Evolutionary conservation across 2,329 filamentous ascomycete genomes (phyloP).

Genomic region (Beauveria varroae): DNA sequence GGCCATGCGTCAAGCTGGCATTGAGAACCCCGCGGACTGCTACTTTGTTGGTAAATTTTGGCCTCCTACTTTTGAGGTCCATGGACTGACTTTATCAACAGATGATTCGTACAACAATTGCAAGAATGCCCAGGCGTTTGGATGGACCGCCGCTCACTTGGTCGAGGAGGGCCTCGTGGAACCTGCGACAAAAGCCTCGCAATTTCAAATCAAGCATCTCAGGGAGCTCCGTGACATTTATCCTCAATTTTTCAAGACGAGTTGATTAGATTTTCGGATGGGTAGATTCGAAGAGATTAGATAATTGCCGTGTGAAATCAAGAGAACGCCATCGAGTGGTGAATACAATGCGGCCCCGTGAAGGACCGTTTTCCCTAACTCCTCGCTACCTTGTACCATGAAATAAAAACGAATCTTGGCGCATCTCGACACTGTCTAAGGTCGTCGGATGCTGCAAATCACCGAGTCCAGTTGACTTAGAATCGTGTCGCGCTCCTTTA

Average conservation of each 20-base stretch:
- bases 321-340: not conserved
- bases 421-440: conserved; percentile 31
- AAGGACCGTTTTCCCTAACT: conserved; percentile 15
- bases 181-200: conserved; percentile 58
- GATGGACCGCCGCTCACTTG: conserved; percentile 82
- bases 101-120: conserved; percentile 88
- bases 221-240: conserved; percentile 69
- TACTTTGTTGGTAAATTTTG: conserved; percentile 77
- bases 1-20: conserved; percentile 78
- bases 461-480: conserved; percentile 53
- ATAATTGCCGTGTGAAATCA: not conserved
- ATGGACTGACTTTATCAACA: conserved; percentile 23
- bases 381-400: conserved; percentile 21
- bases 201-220: conserved; percentile 68
- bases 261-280: not conserved
- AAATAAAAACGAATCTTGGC: conserved; percentile 1
- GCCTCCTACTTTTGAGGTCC: not conserved
- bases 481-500: conserved; percentile 56
- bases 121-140: conserved; percentile 64
- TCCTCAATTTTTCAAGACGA: conserved; percentile 74
- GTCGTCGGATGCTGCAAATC: conserved; percentile 51
- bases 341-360: not conserved
- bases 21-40: conserved; percentile 61
- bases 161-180: conserved; percentile 65
- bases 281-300: not conserved